Percentiles rank a stretch among this genome's conserved stretches.
Conservation (phyloP, 192 early-diverging fungal species). For the Gaertneriomyces semiglobifer region DNA sequence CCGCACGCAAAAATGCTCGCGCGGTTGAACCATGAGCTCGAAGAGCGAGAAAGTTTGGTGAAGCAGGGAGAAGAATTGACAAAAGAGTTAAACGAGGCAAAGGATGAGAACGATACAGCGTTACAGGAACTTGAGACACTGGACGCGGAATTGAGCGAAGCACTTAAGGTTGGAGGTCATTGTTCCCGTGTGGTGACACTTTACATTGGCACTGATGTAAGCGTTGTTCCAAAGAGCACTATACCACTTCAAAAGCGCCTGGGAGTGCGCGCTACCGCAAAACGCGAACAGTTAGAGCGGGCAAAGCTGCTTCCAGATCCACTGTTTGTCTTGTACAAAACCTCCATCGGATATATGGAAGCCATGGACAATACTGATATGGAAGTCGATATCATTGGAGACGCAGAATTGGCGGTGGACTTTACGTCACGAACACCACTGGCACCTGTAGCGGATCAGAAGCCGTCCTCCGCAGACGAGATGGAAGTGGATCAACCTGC, state of each 20-base stretch:
- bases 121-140: constrained; percentile 28
- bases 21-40: constrained; percentile 50
- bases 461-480: background rate
- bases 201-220: background rate
- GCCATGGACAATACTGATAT: constrained; percentile 17
- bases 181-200: background rate
- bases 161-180: constrained; percentile 20
- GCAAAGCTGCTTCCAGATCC: constrained; percentile 26
- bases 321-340: constrained; percentile 32
- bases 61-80: constrained; percentile 23
- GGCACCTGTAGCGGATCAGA: constrained; percentile 4
- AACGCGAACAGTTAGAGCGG: background rate
- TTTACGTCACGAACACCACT: background rate
- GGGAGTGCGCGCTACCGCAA: constrained; percentile 8
- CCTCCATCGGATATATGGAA: constrained; percentile 11
- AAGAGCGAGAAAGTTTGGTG: constrained; percentile 44
- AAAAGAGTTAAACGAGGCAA: background rate
- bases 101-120: constrained; percentile 17
- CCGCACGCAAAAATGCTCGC: constrained; percentile 54
- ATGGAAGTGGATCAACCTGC: constrained; percentile 7
- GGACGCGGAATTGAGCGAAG: constrained; percentile 28
- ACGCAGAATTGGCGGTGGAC: constrained; percentile 1
- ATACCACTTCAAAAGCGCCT: constrained; percentile 33
- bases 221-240: constrained; percentile 11
- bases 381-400: constrained; percentile 24